phyloP scores from a whole-genome alignment of 1,284 basidiomycete species.

The Laetiporus sulphureus region DNA sequence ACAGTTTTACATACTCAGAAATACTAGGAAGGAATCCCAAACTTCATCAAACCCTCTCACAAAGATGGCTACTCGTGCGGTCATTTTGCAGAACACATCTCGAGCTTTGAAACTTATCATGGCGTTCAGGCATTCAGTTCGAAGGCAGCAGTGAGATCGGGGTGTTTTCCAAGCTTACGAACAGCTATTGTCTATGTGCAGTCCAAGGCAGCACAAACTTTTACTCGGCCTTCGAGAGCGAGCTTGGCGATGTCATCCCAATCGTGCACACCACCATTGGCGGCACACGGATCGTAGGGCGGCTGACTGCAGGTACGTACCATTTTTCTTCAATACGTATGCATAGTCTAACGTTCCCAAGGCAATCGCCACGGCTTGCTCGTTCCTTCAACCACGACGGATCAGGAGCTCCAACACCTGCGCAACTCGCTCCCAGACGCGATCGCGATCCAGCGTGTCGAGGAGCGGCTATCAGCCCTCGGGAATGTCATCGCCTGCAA shows the following conservation, averaged over 20 bases:
- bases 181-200: slow-evolving; percentile 90
- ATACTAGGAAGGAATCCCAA: background rate
- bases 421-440: slow-evolving; percentile 93
- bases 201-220: slow-evolving; percentile 97
- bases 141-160: slow-evolving; percentile 97
- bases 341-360: slow-evolving; percentile 20
- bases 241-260: slow-evolving; percentile 90
- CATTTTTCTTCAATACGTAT: background rate
- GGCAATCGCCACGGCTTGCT: slow-evolving; percentile 95
- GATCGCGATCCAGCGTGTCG: slow-evolving; percentile 92
- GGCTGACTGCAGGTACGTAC: slow-evolving; percentile 78
- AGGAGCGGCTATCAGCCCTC: slow-evolving; percentile 93
- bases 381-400: slow-evolving; percentile 92
- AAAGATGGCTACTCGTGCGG: slow-evolving; percentile 66
- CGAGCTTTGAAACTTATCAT: background rate
- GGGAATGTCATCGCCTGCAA: slow-evolving; percentile 99
- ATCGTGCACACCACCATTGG: slow-evolving; percentile 97
- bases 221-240: slow-evolving; percentile 95
- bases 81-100: background rate
- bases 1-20: too few species aligned
- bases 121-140: slow-evolving; percentile 73
- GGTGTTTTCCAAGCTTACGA: slow-evolving; percentile 92
- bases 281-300: slow-evolving; percentile 91
- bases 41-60: background rate
- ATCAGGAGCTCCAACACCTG: slow-evolving; percentile 97